Evolutionary conservation across 305 asterid genomes (phyloP).

Genomic region (Fraxinus albicans): DNA sequence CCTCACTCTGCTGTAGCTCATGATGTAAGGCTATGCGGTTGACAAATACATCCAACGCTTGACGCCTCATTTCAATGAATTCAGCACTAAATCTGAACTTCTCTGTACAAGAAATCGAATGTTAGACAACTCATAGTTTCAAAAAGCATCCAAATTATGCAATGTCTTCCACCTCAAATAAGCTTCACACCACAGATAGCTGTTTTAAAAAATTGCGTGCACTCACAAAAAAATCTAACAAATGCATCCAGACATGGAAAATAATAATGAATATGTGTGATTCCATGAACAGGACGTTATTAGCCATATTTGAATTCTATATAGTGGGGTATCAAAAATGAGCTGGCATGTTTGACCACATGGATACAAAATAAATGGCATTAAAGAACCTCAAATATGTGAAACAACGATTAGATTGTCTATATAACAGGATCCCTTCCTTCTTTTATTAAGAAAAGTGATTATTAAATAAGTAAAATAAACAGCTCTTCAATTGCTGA

Average conservation of each 20-base stretch:
- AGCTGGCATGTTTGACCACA: not conserved
- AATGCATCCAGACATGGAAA: not conserved
- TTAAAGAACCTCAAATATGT: not conserved
- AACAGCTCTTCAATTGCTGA: constrained; percentile 11
- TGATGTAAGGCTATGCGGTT: constrained; percentile 86
- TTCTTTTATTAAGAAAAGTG: not conserved
- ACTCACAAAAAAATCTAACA: not conserved
- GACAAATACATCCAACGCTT: constrained; percentile 81
- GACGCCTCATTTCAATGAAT: constrained; percentile 97
- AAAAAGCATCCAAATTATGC: not conserved
- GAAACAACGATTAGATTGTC: not conserved
- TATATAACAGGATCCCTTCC: not conserved
- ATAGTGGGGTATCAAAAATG: not conserved
- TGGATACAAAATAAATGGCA: not conserved
- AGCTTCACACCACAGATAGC: constrained; percentile 5
- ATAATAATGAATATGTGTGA: not conserved
- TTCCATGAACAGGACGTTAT: not conserved
- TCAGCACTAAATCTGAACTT: constrained; percentile 95
- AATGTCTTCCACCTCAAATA: constrained; percentile 13
- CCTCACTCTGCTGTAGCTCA: constrained; percentile 80
- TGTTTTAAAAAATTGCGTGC: not conserved
- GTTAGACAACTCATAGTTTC: constrained; percentile 6
- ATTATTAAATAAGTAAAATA: not conserved
- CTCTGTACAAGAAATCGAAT: constrained; percentile 50
- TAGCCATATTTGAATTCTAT: not conserved